Base-by-base conservation (phyloP, 2,329 filamentous ascomycete genomes). In the Paecilomyces sp. region DNA sequence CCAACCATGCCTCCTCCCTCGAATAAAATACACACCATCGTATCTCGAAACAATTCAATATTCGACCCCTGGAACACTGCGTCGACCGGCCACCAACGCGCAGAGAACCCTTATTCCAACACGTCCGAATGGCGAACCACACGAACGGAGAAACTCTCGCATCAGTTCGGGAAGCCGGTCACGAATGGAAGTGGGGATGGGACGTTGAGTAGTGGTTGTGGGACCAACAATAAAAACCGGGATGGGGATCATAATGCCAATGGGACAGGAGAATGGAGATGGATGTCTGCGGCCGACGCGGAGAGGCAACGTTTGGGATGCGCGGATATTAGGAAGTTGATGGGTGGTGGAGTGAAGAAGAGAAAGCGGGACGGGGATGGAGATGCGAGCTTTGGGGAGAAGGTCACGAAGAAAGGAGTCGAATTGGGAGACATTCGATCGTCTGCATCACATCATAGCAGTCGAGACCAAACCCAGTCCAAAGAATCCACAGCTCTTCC, bases 51-150 rank as follows among this genome's bases (percentile, higher is more conserved):
- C 58, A 68, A 71, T 65, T 64, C 62, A 47, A 61, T 67, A 64
- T 77, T 78, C 62, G 77, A 79, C 55, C 69, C 73, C 36, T 79
- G 75, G 71, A 91, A 91, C 75, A 87, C 86, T 13, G 85, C 86
- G 12, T 86, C 88, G 5, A 87, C 88, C 0, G 90, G 90, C 54
- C 91, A 96, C 72, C 92, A 96, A 74, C 83, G 86, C 50, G 85
- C 89, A 51, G 89, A 93, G 61, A 87, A 85, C 61, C 76, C 79
- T 3, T 80, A 88, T 1, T 83, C 84, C 1, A 82, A 83, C 25
- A 83, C 80, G 66, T 86, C 78, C 64, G 82, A 84, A 69, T 95
- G 91, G 91, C 86, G 90, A 25, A 80, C 86, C 56, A 88, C 85
- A 13, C 84, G 90, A 51, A 83, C 81, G 53, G 74, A 80, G 58